Conservation (phyloP, 768 basidiomycete genomes). For the Tephrocybe sp. region DNA sequence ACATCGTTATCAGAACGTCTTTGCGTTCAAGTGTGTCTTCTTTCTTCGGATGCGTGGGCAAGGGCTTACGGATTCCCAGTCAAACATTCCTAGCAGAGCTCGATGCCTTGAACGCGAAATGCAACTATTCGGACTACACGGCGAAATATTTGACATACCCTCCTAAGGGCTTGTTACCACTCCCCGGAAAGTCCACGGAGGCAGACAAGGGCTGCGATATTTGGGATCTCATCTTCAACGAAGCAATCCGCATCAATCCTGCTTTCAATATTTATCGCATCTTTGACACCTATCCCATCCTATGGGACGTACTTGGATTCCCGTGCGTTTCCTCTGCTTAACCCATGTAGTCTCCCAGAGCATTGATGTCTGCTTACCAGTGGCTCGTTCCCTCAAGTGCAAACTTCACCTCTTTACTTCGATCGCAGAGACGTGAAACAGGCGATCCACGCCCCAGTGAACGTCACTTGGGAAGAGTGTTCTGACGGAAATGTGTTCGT, state of each 20-base stretch:
- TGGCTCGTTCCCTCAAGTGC: slow-evolving; percentile 52
- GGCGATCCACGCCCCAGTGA: slow-evolving; percentile 66
- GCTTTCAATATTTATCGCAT: slow-evolving; percentile 79
- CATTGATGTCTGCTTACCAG: slow-evolving; percentile 26
- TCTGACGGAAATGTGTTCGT: slow-evolving; percentile 58
- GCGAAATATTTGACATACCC: slow-evolving; percentile 65
- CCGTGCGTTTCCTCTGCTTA: slow-evolving; percentile 40
- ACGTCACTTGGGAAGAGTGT: slow-evolving; percentile 65
- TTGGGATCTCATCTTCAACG: slow-evolving; percentile 66
- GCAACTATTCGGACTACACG: slow-evolving; percentile 63
- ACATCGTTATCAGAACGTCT: slow-evolving; percentile 66
- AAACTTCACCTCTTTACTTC: slow-evolving; percentile 65
- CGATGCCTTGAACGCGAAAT: slow-evolving; percentile 47
- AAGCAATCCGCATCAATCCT: slow-evolving; percentile 61
- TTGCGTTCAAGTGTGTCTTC: slow-evolving; percentile 62
- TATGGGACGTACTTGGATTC: slow-evolving; percentile 84
- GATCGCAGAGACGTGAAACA: slow-evolving; percentile 63
- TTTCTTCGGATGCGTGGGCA: not conserved
- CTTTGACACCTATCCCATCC: slow-evolving; percentile 69
- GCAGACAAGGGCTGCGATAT: slow-evolving; percentile 58
- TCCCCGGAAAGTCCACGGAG: slow-evolving; percentile 55
- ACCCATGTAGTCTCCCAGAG: too few species aligned
- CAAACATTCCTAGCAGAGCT: slow-evolving; percentile 60
- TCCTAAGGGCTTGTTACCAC: slow-evolving; percentile 59
- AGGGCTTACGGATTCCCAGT: slow-evolving; percentile 27